Conservation (phyloP, 805 yeast species). For the Ogataea chonburiensis region DNA sequence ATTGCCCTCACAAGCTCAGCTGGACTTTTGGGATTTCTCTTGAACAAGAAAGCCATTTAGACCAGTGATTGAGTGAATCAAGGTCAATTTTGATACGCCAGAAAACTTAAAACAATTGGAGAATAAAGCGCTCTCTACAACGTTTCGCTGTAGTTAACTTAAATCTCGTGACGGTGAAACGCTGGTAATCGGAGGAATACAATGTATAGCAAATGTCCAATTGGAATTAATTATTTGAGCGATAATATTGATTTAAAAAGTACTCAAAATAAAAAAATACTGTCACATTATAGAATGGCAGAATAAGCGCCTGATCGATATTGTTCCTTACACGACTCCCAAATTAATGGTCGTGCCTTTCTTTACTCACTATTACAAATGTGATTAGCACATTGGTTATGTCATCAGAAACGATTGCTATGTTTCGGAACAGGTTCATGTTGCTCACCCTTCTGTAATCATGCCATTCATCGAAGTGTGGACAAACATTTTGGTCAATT, state of each 20-base stretch:
- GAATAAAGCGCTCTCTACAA: background rate
- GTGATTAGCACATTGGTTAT: background rate
- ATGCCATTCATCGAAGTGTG: too few relatives aligned
- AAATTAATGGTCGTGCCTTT: background rate
- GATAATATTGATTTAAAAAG: background rate
- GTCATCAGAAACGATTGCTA: too few relatives aligned
- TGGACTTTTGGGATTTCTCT: conserved; percentile 87
- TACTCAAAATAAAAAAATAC: too few relatives aligned
- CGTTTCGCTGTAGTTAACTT: too few relatives aligned
- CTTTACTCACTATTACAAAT: background rate
- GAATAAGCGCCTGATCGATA: too few relatives aligned
- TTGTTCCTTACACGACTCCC: background rate
- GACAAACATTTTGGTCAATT: too few relatives aligned
- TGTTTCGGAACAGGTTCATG: too few relatives aligned
- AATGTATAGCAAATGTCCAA: background rate
- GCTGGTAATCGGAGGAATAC: background rate
- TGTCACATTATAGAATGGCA: background rate
- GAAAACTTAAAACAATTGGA: background rate
- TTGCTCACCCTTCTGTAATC: too few relatives aligned
- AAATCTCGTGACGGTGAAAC: background rate
- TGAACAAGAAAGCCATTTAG: conserved; percentile 84
- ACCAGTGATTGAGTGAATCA: background rate
- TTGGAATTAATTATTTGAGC: background rate
- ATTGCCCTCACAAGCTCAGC: conserved; percentile 75
- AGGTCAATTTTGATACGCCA: background rate